These are phyloP conservation scores for Rachicladosporium sp. DNA, from an alignment of 2,329 filamentous ascomycete genomes.

Conservation along the genomic window DNA sequence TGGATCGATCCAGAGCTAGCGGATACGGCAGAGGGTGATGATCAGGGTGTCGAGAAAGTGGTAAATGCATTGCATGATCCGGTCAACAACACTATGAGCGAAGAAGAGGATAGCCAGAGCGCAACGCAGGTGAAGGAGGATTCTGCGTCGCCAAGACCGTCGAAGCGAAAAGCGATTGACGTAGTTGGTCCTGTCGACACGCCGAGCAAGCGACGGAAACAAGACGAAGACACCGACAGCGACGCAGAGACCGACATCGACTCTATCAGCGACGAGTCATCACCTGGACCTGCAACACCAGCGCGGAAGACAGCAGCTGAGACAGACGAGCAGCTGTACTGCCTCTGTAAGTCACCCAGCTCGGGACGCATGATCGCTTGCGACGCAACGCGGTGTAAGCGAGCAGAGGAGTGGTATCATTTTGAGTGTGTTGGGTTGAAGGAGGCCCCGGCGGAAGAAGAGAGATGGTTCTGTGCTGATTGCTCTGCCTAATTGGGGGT, in stretches of 20 bases:
- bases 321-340: conserved; percentile 3
- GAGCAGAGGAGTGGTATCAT: conserved; percentile 61
- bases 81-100: conserved; percentile 11
- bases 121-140: too few species aligned
- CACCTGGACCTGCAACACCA: too few species aligned
- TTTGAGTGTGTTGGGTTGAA: conserved; percentile 59
- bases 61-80: conserved; percentile 19
- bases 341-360: conserved; percentile 4
- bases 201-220: too few species aligned
- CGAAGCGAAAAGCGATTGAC: conserved; percentile 6
- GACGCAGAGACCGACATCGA: too few species aligned
- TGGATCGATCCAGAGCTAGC: conserved; percentile 15
- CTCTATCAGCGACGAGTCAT: too few species aligned
- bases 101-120: conserved; percentile 2
- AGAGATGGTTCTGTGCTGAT: conserved; percentile 17
- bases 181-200: too few species aligned
- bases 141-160: neutral
- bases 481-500: conserved; percentile 2
- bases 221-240: too few species aligned
- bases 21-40: conserved; percentile 13
- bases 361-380: conserved; percentile 58
- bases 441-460: conserved; percentile 39
- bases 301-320: too few species aligned
- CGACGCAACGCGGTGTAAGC: conserved; percentile 61
- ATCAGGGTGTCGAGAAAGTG: conserved; percentile 16